Evolutionary conservation across 1,284 basidiomycete genomes (phyloP), one percentile per base, ranked within the genome.

Genomic region (Coniferiporia sulphurascens): DNA sequence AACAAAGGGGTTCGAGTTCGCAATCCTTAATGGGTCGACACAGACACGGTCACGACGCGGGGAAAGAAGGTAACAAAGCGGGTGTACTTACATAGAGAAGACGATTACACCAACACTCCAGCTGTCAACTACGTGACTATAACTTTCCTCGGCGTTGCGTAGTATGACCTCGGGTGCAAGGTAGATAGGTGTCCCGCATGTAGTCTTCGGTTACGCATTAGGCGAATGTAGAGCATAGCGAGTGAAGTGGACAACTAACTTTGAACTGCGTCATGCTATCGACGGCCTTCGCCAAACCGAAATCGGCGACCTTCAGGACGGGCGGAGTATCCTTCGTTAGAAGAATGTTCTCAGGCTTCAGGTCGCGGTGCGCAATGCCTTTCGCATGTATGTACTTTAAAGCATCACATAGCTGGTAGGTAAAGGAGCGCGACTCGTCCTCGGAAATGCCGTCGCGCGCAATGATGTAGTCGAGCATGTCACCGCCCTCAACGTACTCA

Each of bases 81-180:
- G 19, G 3, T 51, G 13, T 38, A 70, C 84, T 61, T 67, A 91
- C 90, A 93, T 93, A 48, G 87, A 86, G 66, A 86, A 97, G 0
- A 96, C 83, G 56, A 97, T 95, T 15, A 95, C 92, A 5, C 95
- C 94, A 19, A 93, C 83, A 52, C 92, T 94, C 93, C 93, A 98
- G 64, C 90, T 93, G 69, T 98, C 94, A 52, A 96, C 95, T 15
- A 87, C 75, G 60, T 87, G 82, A 67, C 87, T 81, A 68, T 97
- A 97, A 1, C 93, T 92, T 49, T 82, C 76, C n/a, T 79, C 65
- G 2, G 68, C 70, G 48, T 79, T 74, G 65, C 90, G 87, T 68
- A 82, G 79, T n/a, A 96, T 88, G 34, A 98, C 91, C 70, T 95
- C 91, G 0, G 91, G 91, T 0, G 91, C 91, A 4, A 94, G 82